Conservation (phyloP, 345 rosid genomes). For the Hibiscus mutabilis region DNA sequence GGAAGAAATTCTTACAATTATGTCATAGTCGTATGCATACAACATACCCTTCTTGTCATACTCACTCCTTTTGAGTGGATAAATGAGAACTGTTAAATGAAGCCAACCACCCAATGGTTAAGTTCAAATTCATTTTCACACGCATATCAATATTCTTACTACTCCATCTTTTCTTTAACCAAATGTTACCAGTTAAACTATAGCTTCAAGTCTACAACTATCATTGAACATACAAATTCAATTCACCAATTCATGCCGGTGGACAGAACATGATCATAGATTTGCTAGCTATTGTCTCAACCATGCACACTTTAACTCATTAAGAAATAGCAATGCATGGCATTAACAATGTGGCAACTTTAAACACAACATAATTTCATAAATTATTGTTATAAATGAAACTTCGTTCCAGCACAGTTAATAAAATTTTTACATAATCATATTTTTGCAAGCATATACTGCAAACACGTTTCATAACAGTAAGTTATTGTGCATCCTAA, state of each 20-base stretch:
- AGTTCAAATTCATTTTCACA: background rate
- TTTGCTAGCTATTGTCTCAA: background rate
- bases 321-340: background rate
- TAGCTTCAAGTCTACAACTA: background rate
- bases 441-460: too few species aligned
- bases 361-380: background rate
- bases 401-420: background rate
- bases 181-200: background rate
- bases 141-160: too few species aligned
- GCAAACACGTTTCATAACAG: background rate
- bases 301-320: background rate
- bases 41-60: constrained; percentile 67
- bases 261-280: background rate
- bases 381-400: background rate
- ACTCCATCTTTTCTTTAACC: too few species aligned
- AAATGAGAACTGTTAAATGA: constrained; percentile 55
- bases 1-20: constrained; percentile 30
- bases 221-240: background rate
- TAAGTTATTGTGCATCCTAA: background rate
- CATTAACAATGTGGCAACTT: background rate
- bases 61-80: constrained; percentile 65
- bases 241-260: background rate
- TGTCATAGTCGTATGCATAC: constrained; percentile 46
- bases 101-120: background rate
- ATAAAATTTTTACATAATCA: too few species aligned